A percentile compares a stretch with the other conserved stretches of the same genome.
phyloP scores from a whole-genome alignment of 805 yeast genomes.

The Candida coquimbonensis region DNA sequence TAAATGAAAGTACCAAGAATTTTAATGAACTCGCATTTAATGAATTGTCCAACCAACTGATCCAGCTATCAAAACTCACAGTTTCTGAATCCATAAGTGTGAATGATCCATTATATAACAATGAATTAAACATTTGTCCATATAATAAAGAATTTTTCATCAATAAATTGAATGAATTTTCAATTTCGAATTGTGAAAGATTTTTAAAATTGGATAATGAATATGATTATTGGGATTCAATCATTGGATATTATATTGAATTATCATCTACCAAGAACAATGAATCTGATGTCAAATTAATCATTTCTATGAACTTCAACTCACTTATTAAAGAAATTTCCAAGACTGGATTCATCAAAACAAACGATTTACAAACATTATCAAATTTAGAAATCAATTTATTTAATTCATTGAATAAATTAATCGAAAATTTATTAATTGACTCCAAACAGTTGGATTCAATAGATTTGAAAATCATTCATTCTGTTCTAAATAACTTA shows the following conservation, averaged over 20 bases:
- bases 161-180: slow-evolving; percentile 44
- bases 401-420: slow-evolving; percentile 39
- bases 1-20: slow-evolving; percentile 54
- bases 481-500: slow-evolving; percentile 54
- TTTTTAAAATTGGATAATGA: slow-evolving; percentile 35
- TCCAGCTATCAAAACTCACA: slow-evolving; percentile 32
- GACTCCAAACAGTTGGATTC: slow-evolving; percentile 29
- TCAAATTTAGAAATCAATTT: slow-evolving; percentile 39
- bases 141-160: slow-evolving; percentile 52
- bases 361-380: slow-evolving; percentile 1
- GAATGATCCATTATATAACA: slow-evolving; percentile 19
- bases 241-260: slow-evolving; percentile 39
- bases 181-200: slow-evolving; percentile 44
- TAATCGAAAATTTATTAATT: slow-evolving; percentile 35
- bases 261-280: slow-evolving; percentile 45
- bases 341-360: slow-evolving; percentile 11
- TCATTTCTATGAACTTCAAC: slow-evolving; percentile 44
- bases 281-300: slow-evolving; percentile 10
- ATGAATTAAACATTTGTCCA: slow-evolving; percentile 31
- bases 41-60: slow-evolving; percentile 40
- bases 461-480: slow-evolving; percentile 62
- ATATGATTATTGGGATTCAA: slow-evolving; percentile 38
- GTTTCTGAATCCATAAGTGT: slow-evolving; percentile 9
- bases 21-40: slow-evolving; percentile 46
- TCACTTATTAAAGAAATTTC: slow-evolving; percentile 34